A percentile compares a stretch with the other conserved stretches of the same genome.
Conservation (phyloP, 768 basidiomycete species). For the Podaxis rugospora region DNA sequence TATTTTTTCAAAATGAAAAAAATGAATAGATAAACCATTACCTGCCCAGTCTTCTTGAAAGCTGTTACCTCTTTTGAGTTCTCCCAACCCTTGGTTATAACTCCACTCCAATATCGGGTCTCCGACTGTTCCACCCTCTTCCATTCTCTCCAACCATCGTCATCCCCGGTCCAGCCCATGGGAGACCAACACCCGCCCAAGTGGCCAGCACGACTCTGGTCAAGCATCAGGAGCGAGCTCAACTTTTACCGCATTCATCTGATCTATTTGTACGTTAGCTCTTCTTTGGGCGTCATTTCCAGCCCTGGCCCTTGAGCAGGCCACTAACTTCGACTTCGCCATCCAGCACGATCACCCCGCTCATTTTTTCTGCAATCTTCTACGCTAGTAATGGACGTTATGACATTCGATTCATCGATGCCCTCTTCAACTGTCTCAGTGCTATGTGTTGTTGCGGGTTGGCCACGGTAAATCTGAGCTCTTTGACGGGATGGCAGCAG, state of each 20-base stretch:
- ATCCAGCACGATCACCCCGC: constrained; percentile 69
- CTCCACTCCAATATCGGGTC: background rate
- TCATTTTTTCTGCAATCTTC: constrained; percentile 75
- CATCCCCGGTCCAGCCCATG: background rate
- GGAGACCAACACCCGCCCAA: background rate
- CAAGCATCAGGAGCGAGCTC: constrained; percentile 40
- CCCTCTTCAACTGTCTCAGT: constrained; percentile 72
- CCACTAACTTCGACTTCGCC: constrained; percentile 3
- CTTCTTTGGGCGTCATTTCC: background rate
- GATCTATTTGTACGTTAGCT: constrained; percentile 50
- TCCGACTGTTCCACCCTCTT: background rate
- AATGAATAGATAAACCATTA: background rate
- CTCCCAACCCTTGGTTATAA: background rate
- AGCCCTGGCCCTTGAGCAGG: background rate
- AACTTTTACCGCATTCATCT: constrained; percentile 67
- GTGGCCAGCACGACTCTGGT: constrained; percentile 18
- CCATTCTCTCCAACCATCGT: background rate
- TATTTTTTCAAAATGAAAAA: background rate
- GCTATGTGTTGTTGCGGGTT: constrained; percentile 80
- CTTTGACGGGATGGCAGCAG: constrained; percentile 69
- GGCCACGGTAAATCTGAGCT: constrained; percentile 63
- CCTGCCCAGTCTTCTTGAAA: background rate
- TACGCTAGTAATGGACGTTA: constrained; percentile 77
- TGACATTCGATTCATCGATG: constrained; percentile 71
- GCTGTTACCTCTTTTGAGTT: background rate